These are phyloP conservation scores for Leptomonas seymouri DNA, from an alignment of 208 protist genomes.

Conservation along the genomic window DNA sequence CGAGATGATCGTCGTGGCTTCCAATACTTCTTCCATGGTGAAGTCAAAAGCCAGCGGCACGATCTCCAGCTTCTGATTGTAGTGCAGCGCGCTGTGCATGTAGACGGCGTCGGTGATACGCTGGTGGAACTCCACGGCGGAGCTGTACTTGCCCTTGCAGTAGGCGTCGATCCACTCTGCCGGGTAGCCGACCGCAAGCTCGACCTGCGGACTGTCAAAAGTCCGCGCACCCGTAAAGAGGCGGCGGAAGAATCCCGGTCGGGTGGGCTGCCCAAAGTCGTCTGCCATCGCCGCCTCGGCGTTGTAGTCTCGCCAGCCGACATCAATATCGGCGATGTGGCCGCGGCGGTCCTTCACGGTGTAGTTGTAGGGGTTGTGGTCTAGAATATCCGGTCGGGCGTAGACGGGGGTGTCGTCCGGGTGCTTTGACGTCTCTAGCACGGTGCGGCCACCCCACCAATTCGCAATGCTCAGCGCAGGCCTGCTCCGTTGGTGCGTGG, in stretches of 20 bases:
- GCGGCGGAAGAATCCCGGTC: slow-evolving; percentile 31
- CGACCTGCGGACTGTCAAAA: slow-evolving; percentile 57
- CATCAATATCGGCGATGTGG: slow-evolving; percentile 66
- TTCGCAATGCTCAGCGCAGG: slow-evolving; percentile 12
- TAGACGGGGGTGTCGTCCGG: slow-evolving; percentile 34
- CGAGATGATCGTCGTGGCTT: slow-evolving; percentile 67
- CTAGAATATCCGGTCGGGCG: slow-evolving; percentile 41
- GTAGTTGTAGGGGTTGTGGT: slow-evolving; percentile 66
- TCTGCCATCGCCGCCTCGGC: slow-evolving; percentile 37
- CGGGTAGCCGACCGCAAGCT: slow-evolving; percentile 84
- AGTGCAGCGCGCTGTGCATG: slow-evolving; percentile 62
- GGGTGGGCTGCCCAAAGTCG: slow-evolving; percentile 37
- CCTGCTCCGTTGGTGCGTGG: neutral
- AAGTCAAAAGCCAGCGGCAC: slow-evolving; percentile 82
- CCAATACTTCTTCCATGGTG: slow-evolving; percentile 67
- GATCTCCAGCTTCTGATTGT: slow-evolving; percentile 81
- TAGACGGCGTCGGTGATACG: slow-evolving; percentile 64
- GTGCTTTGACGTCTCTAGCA: slow-evolving; percentile 22
- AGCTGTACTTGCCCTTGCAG: slow-evolving; percentile 55
- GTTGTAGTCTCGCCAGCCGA: slow-evolving; percentile 81
- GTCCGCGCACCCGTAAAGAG: slow-evolving; percentile 25
- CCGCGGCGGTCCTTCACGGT: slow-evolving; percentile 43
- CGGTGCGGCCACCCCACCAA: slow-evolving; percentile 29
- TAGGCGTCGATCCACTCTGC: slow-evolving; percentile 83
- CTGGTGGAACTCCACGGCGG: slow-evolving; percentile 67